Evolutionary conservation across 768 basidiomycete genomes (phyloP).

Genomic region (Mycena kentingensis): DNA sequence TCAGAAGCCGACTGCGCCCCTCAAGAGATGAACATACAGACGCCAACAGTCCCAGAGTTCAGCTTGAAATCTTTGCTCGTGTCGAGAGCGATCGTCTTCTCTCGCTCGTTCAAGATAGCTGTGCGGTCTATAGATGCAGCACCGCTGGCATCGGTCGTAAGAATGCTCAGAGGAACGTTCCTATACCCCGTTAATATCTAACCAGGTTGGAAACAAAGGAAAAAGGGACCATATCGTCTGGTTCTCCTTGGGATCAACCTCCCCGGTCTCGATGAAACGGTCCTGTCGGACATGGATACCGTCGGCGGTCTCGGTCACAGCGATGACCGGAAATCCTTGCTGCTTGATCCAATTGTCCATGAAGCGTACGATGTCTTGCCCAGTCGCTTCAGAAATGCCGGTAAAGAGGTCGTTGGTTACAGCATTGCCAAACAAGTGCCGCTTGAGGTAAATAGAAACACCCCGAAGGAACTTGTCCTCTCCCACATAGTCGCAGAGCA

Average conservation of each 20-base stretch:
- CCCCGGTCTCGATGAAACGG: conserved; percentile 87
- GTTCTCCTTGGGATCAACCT: conserved; percentile 78
- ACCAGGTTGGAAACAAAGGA: neutral
- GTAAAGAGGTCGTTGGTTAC: conserved; percentile 87
- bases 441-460: conserved; percentile 90
- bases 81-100: conserved; percentile 70
- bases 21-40: conserved; percentile 59
- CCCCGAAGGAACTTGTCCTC: conserved; percentile 86
- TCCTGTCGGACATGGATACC: conserved; percentile 86
- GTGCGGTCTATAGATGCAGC: conserved; percentile 60
- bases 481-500: conserved; percentile 87
- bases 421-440: conserved; percentile 82
- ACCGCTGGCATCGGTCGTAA: conserved; percentile 62
- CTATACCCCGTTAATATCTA: conserved; percentile 37
- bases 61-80: conserved; percentile 82
- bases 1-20: neutral
- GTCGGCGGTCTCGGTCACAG: conserved; percentile 72
- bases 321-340: conserved; percentile 88
- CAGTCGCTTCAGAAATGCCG: conserved; percentile 77
- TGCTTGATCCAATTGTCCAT: conserved; percentile 90
- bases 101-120: conserved; percentile 67
- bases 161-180: conserved; percentile 78
- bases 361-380: conserved; percentile 68
- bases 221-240: conserved; percentile 75
- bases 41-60: conserved; percentile 85